A percentile compares a stretch with the other conserved stretches of the same genome.
Evolutionary conservation across 441 rosid species (phyloP).

Genomic region (Biscutella laevigata): DNA sequence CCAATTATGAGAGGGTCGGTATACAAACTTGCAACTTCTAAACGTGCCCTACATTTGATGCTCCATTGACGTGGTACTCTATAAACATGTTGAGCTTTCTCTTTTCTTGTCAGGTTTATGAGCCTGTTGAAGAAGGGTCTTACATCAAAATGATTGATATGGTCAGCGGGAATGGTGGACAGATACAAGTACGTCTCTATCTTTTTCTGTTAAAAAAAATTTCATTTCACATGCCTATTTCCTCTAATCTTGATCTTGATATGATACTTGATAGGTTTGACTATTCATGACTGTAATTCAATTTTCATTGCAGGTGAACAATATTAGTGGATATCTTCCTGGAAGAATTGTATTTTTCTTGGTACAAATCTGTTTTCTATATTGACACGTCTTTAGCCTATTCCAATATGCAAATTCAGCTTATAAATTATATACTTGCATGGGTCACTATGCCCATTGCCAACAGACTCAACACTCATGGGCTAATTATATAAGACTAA

Average conservation of each 20-base stretch:
- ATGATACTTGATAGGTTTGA: conserved; percentile 7
- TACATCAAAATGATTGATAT: conserved; percentile 99
- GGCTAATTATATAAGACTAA: neutral
- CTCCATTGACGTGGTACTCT: conserved; percentile 4
- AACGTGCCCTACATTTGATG: conserved; percentile 14
- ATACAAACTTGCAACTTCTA: conserved; percentile 18
- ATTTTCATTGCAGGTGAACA: conserved; percentile 64
- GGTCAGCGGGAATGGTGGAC: conserved; percentile 97
- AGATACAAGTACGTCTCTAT: conserved; percentile 56
- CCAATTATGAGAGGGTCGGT: conserved; percentile 76
- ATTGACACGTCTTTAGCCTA: neutral
- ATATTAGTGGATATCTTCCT: conserved; percentile 97
- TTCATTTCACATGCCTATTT: neutral
- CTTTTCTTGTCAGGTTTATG: conserved; percentile 64
- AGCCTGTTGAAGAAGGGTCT: conserved; percentile 98
- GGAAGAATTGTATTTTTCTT: conserved; percentile 97
- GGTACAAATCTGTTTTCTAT: conserved; percentile 36
- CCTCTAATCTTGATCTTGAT: neutral
- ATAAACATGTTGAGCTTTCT: conserved; percentile 4
- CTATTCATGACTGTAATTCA: neutral
- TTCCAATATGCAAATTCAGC: neutral
- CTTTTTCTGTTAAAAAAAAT: neutral
- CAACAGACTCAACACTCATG: conserved; percentile 6
- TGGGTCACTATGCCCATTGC: neutral
- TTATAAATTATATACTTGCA: conserved; percentile 3